A percentile compares a stretch with the other conserved stretches of the same genome.
phyloP scores from a whole-genome alignment of 2,329 filamentous ascomycete species.

The Colletotrichum viniferum region DNA sequence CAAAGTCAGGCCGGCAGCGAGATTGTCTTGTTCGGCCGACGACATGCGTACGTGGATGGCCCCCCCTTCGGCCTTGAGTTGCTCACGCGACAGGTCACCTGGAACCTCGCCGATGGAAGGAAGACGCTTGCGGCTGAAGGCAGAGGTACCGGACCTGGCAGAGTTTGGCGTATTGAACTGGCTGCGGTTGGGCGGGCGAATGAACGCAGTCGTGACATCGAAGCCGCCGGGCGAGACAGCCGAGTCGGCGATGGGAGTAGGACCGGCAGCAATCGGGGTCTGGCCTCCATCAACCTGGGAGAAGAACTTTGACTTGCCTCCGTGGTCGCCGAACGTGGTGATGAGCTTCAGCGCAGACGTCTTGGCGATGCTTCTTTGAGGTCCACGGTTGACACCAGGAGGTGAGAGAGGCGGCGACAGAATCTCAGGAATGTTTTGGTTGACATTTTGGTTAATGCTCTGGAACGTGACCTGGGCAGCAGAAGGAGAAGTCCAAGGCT shows the following conservation, averaged over 20 bases:
- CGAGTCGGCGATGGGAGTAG: constrained; percentile 86
- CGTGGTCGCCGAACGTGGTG: constrained; percentile 78
- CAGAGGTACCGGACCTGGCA: constrained; percentile 62
- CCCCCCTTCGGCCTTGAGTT: constrained; percentile 7
- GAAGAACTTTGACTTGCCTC: constrained; percentile 67
- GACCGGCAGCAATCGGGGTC: constrained; percentile 82
- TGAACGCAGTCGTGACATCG: constrained; percentile 70
- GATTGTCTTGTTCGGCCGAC: constrained; percentile 47
- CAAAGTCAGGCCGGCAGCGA: constrained; percentile 50
- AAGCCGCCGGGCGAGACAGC: constrained; percentile 73
- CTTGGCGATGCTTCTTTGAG: constrained; percentile 72
- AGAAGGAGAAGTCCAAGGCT: constrained; percentile 87
- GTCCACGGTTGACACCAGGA: constrained; percentile 64
- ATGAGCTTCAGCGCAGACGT: constrained; percentile 88
- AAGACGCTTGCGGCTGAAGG: constrained; percentile 67
- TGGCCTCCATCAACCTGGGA: constrained; percentile 58
- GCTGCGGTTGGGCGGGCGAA: constrained; percentile 70
- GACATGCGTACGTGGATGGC: constrained; percentile 37
- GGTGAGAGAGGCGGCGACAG: constrained; percentile 78
- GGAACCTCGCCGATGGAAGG: constrained; percentile 79
- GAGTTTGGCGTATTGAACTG: constrained; percentile 73
- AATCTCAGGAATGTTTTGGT: constrained; percentile 62
- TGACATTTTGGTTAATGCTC: constrained; percentile 54
- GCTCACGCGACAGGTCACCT: constrained; percentile 33
- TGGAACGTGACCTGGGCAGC: constrained; percentile 67